phyloP scores from a whole-genome alignment of 352 stramenopile genomes.

The Globisporangium acanthophoron region DNA sequence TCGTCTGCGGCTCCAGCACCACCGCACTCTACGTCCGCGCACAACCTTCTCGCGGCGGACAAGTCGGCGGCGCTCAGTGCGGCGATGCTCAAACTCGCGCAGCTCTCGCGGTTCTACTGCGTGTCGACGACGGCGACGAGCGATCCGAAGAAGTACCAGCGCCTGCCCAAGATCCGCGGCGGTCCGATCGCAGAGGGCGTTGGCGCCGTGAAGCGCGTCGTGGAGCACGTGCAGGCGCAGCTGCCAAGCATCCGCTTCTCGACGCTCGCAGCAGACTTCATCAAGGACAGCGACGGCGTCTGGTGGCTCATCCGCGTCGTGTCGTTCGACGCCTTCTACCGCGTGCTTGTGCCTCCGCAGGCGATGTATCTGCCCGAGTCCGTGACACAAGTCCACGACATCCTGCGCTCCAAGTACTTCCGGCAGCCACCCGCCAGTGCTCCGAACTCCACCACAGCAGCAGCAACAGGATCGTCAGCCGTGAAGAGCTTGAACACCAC shows the following conservation, averaged over 20 bases:
- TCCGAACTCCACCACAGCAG: background rate
- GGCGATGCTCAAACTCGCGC: conserved; percentile 18
- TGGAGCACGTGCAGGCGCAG: conserved; percentile 59
- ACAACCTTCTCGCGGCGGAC: background rate
- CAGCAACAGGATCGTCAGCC: background rate
- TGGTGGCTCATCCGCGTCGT: conserved; percentile 76
- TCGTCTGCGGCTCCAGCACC: background rate
- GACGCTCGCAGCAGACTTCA: conserved; percentile 60
- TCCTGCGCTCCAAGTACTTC: conserved; percentile 37
- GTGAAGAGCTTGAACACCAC: conserved; percentile 5
- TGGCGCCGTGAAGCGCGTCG: conserved; percentile 39
- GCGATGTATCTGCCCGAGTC: conserved; percentile 33
- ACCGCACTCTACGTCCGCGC: background rate
- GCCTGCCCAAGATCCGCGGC: conserved; percentile 53
- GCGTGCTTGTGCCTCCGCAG: conserved; percentile 21
- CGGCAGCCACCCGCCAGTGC: conserved; percentile 8
- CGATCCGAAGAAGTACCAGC: conserved; percentile 20
- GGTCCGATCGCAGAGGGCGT: conserved; percentile 45
- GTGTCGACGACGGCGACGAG: conserved; percentile 26
- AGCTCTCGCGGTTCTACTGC: conserved; percentile 31
- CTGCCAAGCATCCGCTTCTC: conserved; percentile 52
- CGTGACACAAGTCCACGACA: conserved; percentile 35
- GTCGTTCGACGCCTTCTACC: conserved; percentile 41
- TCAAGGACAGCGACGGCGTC: conserved; percentile 44
- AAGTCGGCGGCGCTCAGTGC: conserved; percentile 3